Percentiles rank a stretch among this genome's conserved stretches.
These are phyloP conservation scores for Oryza longistaminata DNA, from an alignment of 176 grass and related monocot genomes.

Conservation along the genomic window DNA sequence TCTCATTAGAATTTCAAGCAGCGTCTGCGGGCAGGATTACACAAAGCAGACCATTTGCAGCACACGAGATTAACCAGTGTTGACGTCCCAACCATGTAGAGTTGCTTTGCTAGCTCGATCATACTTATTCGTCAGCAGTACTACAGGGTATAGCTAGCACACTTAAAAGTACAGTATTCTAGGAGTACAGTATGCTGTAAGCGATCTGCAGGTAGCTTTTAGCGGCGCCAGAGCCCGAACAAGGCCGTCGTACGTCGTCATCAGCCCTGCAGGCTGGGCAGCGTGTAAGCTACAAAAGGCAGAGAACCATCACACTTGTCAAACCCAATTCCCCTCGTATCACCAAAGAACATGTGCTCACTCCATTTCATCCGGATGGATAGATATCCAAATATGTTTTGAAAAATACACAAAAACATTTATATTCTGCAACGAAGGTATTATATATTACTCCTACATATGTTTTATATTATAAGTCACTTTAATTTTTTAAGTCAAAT, in stretches of 20 bases:
- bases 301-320: background rate
- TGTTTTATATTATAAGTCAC: no score
- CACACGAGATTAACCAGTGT: background rate
- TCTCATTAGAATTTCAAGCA: background rate
- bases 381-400: no score
- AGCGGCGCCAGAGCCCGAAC: background rate
- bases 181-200: no score
- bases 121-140: background rate
- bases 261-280: background rate
- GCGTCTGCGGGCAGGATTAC: background rate
- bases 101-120: background rate
- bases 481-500: no score
- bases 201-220: background rate
- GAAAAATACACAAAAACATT: no score
- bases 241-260: background rate
- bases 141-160: background rate
- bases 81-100: background rate
- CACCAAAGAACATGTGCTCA: no score
- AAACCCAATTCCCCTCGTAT: no score
- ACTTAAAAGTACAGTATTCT: background rate
- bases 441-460: no score
- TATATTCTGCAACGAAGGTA: no score
- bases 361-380: no score
- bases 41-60: background rate
- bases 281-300: background rate